Conservation (phyloP, 225 moss, liverwort and hornwort genomes). For the Pseudisothecium myosuroides region DNA sequence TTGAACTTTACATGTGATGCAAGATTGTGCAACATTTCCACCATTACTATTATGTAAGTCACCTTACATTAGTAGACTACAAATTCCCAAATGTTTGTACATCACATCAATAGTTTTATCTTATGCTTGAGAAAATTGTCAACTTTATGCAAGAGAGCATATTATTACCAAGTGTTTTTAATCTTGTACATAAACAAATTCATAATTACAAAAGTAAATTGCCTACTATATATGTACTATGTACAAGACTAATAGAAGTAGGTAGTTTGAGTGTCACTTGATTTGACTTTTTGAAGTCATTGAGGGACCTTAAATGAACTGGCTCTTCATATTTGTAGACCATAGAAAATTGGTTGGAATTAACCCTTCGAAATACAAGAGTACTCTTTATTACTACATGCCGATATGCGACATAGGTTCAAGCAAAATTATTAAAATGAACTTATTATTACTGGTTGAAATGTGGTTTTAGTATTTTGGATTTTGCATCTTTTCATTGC, state of each 20-base stretch:
- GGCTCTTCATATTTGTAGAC: rapidly evolving
- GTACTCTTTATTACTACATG: background rate
- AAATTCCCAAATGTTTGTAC: too few relatives aligned
- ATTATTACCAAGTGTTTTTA: background rate
- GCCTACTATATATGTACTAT: background rate
- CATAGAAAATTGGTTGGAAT: background rate
- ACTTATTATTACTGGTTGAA: too few relatives aligned
- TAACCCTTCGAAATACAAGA: background rate
- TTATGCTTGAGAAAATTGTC: background rate
- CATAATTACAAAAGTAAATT: too few relatives aligned
- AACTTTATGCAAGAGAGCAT: background rate
- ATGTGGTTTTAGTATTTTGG: background rate
- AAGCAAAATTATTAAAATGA: too few relatives aligned
- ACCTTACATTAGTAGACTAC: too few relatives aligned
- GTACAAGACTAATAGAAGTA: background rate
- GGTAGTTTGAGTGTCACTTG: background rate
- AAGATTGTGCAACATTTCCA: too few relatives aligned
- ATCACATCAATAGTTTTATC: background rate
- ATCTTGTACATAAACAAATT: background rate
- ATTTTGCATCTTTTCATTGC: background rate
- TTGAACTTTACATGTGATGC: too few relatives aligned
- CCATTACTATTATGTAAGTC: too few relatives aligned
- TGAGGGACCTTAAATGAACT: rapidly evolving
- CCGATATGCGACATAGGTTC: background rate
- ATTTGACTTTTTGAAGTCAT: background rate